Base-by-base conservation (phyloP, 805 yeast genomes). In the Kodamaea neixiangensis region DNA sequence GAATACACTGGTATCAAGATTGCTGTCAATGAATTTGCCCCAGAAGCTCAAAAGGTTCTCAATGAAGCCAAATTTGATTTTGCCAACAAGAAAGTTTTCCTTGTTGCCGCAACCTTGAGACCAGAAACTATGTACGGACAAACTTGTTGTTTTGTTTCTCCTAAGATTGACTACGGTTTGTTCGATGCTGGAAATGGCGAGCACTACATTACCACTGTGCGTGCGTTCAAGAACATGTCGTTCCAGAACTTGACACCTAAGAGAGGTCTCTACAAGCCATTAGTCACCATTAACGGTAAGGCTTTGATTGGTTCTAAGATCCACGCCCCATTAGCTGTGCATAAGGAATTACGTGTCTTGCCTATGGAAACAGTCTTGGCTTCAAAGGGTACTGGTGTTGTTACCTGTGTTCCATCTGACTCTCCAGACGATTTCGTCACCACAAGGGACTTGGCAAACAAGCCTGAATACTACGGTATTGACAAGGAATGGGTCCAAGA, bases 51-150 rank as follows among this genome's bases (percentile, higher is more conserved):
- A 39, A 79, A 80, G 59, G 67, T 75, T 37, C 76, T 86, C 48
- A 73, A 77, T 43, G 76, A 75, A 48, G 75, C 80, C 50, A 72
- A 73, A 35, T 73, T 83, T 47, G 78, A 76, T 51, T 51, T 72
- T 21, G 59, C 67, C 20, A 75, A 71, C 52, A 89, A 88, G 75
- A 87, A 85, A 60, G 77, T 91, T 22, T 90, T 68, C 74, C 77
- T 94, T 54, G 90, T 94, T 46, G 99, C 99, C 53, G 98, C 98
- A 22, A 94, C 99, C 60, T 82, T 94, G 65, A 86, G 99, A 76
- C 97, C 99, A 29, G 99, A 94, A 76, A 94, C 99, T 60, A 90
- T 94, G 97, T 92, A 92, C 65, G 98, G 97, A 57, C 98, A 94
- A 78, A 89, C 97, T 4, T 89, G 97, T 79, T 92, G 97, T 80